Evolutionary conservation across 108 stramenopile genomes (phyloP), one percentile per base, ranked within the genome.

Genomic region (Parietichytrium sp.): DNA sequence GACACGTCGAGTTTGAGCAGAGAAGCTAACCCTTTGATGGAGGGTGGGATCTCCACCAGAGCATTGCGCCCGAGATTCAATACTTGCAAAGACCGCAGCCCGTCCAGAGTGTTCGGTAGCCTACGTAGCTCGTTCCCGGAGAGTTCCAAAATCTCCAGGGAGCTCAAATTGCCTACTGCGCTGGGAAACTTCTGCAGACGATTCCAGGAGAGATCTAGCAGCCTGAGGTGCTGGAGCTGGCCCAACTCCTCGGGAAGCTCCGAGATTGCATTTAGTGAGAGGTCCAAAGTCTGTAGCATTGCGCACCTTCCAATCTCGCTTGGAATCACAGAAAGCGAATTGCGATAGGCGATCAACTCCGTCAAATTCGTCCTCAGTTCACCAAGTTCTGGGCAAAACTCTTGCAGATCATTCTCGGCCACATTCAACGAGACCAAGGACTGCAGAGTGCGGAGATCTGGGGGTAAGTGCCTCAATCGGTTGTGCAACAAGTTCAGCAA

Each of bases 1-100:
- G 80, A 81, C 54, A 81, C 55, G 61, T 81, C 55, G 1, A 81
- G 80, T 4, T 33, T 10, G 4, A 36, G 42, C 10, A 81, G 45
- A 6, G 80, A 61, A 4, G 27, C 1, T 4, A 54, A 25, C n/a
- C 55, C 36, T 7, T 36, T 27, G 0, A 72, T 38, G 0, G 38
- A 45, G 10, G 61, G 23, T 7, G 61, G 61, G 33, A 72, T 42
- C 3, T 72, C 61, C 1, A 72, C 45, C 1, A 72, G 61, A 25
- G 36, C 61, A 27, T 72, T 72, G 42, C 42, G 61, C 6, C 61
- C 61, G 33, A 72, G 42, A 33, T 45, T 16, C 10, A 72, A 42
- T 6, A 72, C 61, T 42, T 72, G 61, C 33, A 72, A 20, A 6
- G 61, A 33, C 38, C 45, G 3, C 10, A 72, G 61, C 29, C 12